phyloP scores from a whole-genome alignment of 2,329 filamentous ascomycete genomes.

The Sordariomycetes sp. region DNA sequence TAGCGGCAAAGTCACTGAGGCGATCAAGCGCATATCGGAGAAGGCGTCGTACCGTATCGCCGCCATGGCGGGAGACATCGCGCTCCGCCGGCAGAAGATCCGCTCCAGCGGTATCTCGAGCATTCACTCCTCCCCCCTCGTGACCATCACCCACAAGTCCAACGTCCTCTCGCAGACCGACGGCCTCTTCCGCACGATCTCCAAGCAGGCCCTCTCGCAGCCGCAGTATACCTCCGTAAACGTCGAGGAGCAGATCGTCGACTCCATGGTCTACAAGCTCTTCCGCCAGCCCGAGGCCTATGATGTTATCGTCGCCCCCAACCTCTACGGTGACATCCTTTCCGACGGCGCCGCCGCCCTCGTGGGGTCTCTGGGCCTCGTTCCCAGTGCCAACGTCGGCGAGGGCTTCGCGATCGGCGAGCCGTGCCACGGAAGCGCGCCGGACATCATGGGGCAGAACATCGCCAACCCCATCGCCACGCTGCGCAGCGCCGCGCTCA shows the following conservation, averaged over 20 bases:
- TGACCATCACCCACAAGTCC: constrained; percentile 97
- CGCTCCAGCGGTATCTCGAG: constrained; percentile 43
- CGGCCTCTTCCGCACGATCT: constrained; percentile 79
- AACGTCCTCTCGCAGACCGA: constrained; percentile 96
- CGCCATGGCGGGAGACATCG: constrained; percentile 89
- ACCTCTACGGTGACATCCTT: constrained; percentile 93
- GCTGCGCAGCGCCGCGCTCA: constrained; percentile 76
- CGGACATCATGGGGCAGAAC: constrained; percentile 83
- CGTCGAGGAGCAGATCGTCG: constrained; percentile 95
- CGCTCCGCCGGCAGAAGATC: constrained; percentile 71
- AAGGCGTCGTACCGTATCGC: constrained; percentile 77
- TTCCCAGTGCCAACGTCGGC: constrained; percentile 90
- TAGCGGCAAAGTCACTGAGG: constrained; percentile 76
- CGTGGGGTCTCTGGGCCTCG: constrained; percentile 81
- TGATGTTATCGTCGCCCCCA: constrained; percentile 95
- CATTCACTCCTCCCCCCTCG: constrained; percentile 57
- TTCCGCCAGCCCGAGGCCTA: constrained; percentile 92
- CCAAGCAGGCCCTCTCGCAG: constrained; percentile 57
- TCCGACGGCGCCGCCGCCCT: constrained; percentile 91
- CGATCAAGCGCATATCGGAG: constrained; percentile 93
- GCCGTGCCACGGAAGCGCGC: constrained; percentile 92
- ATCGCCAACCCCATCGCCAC: constrained; percentile 97
- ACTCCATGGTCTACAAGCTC: constrained; percentile 99
- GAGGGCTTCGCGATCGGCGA: constrained; percentile 92
- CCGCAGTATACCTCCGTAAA: constrained; percentile 48